Evolutionary conservation across 805 yeast species (phyloP), one percentile per base, ranked within the genome.

Genomic region (Metschnikowia picachoensis): DNA sequence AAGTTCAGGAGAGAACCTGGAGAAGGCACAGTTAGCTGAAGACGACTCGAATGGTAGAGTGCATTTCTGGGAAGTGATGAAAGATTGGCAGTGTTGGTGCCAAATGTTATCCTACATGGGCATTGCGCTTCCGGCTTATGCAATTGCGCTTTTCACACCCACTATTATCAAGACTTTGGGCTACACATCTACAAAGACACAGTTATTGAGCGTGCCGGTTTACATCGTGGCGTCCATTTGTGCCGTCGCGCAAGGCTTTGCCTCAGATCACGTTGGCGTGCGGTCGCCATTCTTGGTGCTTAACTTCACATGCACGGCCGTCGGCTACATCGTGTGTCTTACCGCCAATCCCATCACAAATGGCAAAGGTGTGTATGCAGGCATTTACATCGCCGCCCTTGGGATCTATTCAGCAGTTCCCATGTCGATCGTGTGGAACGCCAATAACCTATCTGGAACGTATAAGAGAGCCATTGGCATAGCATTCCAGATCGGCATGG

Each of bases 141-240:
- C 66, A 10, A 50, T 73, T 16, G 66, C 78, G 17, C 64, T 71
- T 15, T 74, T 75, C 47, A 53, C 75, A 30, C 79, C 79, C 9
- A 66, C 77, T 3, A 70, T 75, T 48, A 66, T 75, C 47, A 67
- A 58, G 39, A 65, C 62, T 43, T 61, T 75, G 60, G 79, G 79
- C 1, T 74, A 72, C 56, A 56, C 70, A 37, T 60, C 64, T 27
- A 62, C 68, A 29, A 59, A 55, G 15, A 69, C 78, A 0, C 78
- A 75, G 55, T 62, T 73, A 11, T 49, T 75, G 61, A 66, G 77
- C 0, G 72, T 73, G 16, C 79, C 79, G 8, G 61, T 71, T 28
- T 74, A 73, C 52, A 60, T 63, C 11, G 59, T 62, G 17, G 72
- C 73, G 2, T 58, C 68, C 4, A 46, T 64, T 4, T 54, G 61